phyloP scores from a whole-genome alignment of 306 rosid genomes.

The Gynostemma pentaphyllum region DNA sequence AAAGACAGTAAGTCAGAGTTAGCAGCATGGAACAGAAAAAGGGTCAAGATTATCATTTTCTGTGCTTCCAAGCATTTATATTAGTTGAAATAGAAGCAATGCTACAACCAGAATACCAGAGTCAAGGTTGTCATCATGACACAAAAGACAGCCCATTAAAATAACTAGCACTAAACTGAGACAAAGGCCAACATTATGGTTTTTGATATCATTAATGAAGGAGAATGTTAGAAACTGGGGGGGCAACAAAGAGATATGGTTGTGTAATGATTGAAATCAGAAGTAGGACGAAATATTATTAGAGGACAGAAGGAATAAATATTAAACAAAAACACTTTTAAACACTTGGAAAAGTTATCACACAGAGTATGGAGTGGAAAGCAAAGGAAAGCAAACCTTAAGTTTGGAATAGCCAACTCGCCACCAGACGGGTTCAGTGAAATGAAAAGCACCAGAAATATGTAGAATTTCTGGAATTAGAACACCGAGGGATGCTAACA shows the following conservation, averaged over 20 bases:
- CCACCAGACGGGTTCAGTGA: constrained; percentile 96
- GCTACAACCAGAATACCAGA: no score
- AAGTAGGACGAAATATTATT: background rate
- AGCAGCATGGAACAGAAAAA: no score
- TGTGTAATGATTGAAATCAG: background rate
- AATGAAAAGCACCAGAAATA: constrained; percentile 66
- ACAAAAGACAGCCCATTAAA: no score
- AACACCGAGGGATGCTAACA: constrained; percentile 83
- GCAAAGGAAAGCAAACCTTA: constrained; percentile 33
- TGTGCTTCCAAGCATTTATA: no score
- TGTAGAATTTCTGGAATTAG: constrained; percentile 76
- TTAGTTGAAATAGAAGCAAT: no score
- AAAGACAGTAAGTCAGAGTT: background rate
- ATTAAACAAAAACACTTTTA: background rate
- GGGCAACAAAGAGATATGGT: background rate
- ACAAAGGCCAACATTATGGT: background rate
- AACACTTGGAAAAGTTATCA: no score
- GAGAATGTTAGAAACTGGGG: background rate
- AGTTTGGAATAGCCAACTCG: constrained; percentile 94
- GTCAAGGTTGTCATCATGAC: no score
- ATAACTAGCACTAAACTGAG: background rate
- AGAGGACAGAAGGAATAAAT: background rate
- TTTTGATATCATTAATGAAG: background rate
- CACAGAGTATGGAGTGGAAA: background rate
- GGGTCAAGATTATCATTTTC: no score